Evolutionary conservation across 345 rosid species (phyloP), one percentile per base, ranked within the genome.

Genomic region (Hibiscus mutabilis): DNA sequence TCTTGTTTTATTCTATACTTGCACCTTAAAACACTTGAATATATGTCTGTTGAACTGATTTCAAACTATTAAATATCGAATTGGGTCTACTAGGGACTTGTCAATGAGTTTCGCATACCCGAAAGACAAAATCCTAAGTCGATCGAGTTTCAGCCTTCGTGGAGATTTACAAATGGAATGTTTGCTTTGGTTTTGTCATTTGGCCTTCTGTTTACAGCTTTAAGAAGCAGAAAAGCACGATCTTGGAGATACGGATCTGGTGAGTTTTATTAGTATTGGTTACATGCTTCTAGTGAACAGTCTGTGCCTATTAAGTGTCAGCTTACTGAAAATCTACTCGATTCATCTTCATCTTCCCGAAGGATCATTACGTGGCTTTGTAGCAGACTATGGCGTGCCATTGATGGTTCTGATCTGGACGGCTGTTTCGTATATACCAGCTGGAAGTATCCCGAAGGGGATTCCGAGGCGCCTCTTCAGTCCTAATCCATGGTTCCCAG

Each of bases 151-250:
- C 89, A 89, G 72, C 83, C 83, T 63, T 86, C 97, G 58, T 93
- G 98, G 98, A 86, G 93, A 74, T 91, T 93, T 65, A 90, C 93
- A 44, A 93, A 93, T 82, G 98, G 98, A 61, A 89, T 91, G 96
- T 91, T 91, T 60, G 88, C 96, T 47, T 80, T 93, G 78, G 89
- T 93, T 81, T 75, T 92, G 75, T 85, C 95, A 69, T 86, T 85
- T 70, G 96, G 92, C 74, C 96, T 92, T 80, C 82, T 90, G 66
- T 82, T 79, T 77, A 86, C 96, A 64, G 86, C 91, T 46, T 69
- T 93, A n/a, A 83, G 73, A 82, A 93, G 96, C 84, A 82, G 97
- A 24, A 84, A 88, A 83, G 97, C 98, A 74, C 82, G 97, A 72
- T 75, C 89, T 59, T 92, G 98, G 98, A 86, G 83, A 61, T 90